Conservation (phyloP, 345 rosid genomes). For the Aquilaria sinensis region DNA sequence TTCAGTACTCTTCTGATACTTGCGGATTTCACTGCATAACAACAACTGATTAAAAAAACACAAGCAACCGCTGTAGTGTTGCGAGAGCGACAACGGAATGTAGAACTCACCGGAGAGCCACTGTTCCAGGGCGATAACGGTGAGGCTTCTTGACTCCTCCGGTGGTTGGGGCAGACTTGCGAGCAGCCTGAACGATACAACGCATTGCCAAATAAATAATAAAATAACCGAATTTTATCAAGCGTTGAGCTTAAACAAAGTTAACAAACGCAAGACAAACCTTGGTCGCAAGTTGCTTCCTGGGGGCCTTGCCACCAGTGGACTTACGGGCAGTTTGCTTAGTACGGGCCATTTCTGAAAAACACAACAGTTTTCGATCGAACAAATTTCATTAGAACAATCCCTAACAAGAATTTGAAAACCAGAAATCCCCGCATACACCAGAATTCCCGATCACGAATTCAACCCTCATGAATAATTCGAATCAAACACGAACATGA, state of each 20-base stretch:
- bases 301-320: conserved; percentile 94
- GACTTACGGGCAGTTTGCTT: conserved; percentile 97
- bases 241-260: neutral
- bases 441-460: no score
- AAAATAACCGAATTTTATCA: neutral
- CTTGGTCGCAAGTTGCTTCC: conserved; percentile 96
- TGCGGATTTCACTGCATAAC: conserved; percentile 63
- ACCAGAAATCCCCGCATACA: neutral
- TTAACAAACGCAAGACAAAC: conserved; percentile 14
- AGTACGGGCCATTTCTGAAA: conserved; percentile 77
- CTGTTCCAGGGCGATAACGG: conserved; percentile 94
- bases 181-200: conserved; percentile 52
- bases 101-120: conserved; percentile 68
- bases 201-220: neutral
- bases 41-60: neutral
- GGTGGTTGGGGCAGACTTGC: conserved; percentile 88
- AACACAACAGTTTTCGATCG: neutral
- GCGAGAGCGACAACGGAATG: no score
- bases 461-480: no score
- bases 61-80: no score
- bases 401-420: neutral
- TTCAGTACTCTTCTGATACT: conserved; percentile 93
- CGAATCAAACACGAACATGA: no score
- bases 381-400: neutral
- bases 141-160: conserved; percentile 96